A percentile compares a stretch with the other conserved stretches of the same genome.
These are phyloP conservation scores for Euphorbia peplus DNA, from an alignment of 345 rosid species.

Conservation along the genomic window DNA sequence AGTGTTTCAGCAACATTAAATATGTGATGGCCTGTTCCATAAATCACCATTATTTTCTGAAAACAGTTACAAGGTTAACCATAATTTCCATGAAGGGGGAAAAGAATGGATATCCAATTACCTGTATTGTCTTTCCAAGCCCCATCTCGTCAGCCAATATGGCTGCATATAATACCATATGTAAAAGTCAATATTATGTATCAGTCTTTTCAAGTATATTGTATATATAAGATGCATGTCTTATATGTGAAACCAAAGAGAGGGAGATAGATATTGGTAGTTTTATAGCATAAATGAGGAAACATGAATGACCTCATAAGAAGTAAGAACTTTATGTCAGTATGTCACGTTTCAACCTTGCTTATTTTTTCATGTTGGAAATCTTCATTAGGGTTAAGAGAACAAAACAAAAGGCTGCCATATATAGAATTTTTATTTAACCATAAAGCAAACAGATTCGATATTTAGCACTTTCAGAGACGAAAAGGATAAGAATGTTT, in stretches of 20 bases:
- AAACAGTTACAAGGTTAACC: not conserved
- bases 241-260: not conserved
- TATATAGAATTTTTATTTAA: not conserved
- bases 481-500: not conserved
- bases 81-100: not conserved
- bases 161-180: slow-evolving; percentile 54
- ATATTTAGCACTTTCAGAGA: not conserved
- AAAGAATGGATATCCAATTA: slow-evolving; percentile 23
- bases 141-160: slow-evolving; percentile 99
- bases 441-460: not conserved
- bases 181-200: slow-evolving; percentile 17
- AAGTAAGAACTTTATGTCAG: not conserved
- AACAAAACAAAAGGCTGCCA: not conserved
- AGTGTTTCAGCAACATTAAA: slow-evolving; percentile 64
- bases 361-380: not conserved
- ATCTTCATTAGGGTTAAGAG: not conserved
- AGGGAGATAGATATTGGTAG: not conserved
- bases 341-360: not conserved
- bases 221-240: slow-evolving; percentile 5
- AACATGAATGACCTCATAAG: not conserved
- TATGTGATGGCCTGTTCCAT: slow-evolving; percentile 78
- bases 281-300: not conserved
- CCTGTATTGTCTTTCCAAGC: slow-evolving; percentile 99
- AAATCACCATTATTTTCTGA: slow-evolving; percentile 18
- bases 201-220: slow-evolving; percentile 7